These are phyloP conservation scores for Erythrophleum ivorense DNA, from an alignment of 331 rosid genomes.

Conservation along the genomic window DNA sequence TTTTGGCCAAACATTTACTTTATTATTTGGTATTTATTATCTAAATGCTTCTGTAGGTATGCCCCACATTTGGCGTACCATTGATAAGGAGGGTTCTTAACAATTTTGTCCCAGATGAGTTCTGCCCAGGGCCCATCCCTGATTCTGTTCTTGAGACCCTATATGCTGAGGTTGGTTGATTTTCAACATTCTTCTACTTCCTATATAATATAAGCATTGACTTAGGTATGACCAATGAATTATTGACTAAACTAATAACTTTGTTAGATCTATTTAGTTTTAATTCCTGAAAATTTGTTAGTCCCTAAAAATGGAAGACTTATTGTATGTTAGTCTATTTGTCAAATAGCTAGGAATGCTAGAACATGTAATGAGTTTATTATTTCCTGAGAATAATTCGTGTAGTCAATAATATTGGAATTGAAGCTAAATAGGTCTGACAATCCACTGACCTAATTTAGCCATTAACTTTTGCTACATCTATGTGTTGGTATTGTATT, in stretches of 20 bases:
- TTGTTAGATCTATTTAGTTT: neutral
- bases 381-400: neutral
- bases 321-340: neutral
- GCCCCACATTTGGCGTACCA: conserved; percentile 71
- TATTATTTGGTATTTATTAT: conserved; percentile 1
- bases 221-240: neutral
- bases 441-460: neutral
- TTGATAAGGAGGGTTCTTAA: conserved; percentile 68
- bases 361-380: neutral
- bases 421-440: neutral
- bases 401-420: neutral
- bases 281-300: neutral
- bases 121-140: conserved; percentile 78
- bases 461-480: neutral
- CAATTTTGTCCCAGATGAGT: conserved; percentile 91
- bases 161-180: conserved; percentile 64
- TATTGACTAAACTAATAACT: conserved; percentile 9
- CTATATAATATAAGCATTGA: conserved; percentile 20
- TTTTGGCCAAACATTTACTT: neutral
- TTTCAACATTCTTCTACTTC: conserved; percentile 9
- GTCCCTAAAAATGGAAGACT: neutral
- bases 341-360: neutral
- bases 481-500: neutral
- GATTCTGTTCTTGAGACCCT: conserved; percentile 62
- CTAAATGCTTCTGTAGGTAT: conserved; percentile 56